A percentile compares a stretch with the other conserved stretches of the same genome.
Evolutionary conservation across 352 stramenopile species (phyloP).

Genomic region (Globisporangium viniferum): DNA sequence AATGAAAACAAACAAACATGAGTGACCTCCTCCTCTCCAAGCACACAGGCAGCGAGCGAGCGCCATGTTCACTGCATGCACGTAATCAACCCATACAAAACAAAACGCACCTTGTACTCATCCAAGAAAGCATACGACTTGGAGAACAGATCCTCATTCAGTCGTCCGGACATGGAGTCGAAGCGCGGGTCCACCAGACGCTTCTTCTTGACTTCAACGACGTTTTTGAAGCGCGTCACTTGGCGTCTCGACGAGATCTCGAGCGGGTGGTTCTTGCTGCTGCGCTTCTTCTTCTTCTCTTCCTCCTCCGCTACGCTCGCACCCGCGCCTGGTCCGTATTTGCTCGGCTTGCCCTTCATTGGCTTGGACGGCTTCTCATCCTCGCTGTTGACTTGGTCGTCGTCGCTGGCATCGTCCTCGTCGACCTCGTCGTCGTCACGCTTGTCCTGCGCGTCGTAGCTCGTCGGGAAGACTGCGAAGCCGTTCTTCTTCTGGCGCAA

Average conservation of each 20-base stretch:
- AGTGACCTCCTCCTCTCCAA: too few relatives aligned
- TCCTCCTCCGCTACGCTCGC: slow-evolving; percentile 3
- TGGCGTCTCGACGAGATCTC: slow-evolving; percentile 84
- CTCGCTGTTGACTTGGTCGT: neutral
- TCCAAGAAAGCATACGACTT: slow-evolving; percentile 90
- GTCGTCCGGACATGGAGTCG: slow-evolving; percentile 70
- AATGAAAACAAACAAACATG: too few relatives aligned
- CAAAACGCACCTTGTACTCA: slow-evolving; percentile 66
- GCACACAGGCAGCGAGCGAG: too few relatives aligned
- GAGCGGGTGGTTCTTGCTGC: slow-evolving; percentile 87
- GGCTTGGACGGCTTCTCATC: slow-evolving; percentile 16
- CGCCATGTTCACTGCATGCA: too few relatives aligned
- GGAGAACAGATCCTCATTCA: slow-evolving; percentile 87
- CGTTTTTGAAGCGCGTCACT: slow-evolving; percentile 74
- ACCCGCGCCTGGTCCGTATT: slow-evolving; percentile 12
- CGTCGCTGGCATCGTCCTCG: neutral
- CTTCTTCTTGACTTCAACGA: slow-evolving; percentile 81
- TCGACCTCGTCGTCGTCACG: neutral
- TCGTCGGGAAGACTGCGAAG: slow-evolving; percentile 37
- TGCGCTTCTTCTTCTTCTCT: slow-evolving; percentile 27
- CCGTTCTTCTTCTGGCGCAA: slow-evolving; percentile 77
- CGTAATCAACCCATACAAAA: too few relatives aligned
- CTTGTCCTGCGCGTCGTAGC: neutral
- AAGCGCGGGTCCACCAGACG: slow-evolving; percentile 84
- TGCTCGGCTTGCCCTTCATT: slow-evolving; percentile 14